Evolutionary conservation across 129 eudicot genomes (phyloP), one percentile per base, ranked within the genome.

Genomic region (Lactuca saligna): DNA sequence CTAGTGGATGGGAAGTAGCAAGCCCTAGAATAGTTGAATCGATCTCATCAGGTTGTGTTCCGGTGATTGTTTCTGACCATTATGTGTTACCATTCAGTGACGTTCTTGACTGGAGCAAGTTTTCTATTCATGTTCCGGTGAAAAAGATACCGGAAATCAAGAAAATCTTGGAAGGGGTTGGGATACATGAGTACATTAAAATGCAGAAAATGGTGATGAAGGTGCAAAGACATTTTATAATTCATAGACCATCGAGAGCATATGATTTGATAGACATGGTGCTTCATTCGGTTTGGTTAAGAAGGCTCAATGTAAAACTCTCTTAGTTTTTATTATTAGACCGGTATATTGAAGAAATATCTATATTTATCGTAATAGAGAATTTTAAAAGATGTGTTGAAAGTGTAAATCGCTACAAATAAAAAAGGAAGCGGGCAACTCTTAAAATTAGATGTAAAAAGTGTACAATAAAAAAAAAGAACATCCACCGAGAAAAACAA

Each of bases 1-100:
- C 92, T 7, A 86, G 88, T 75, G 92, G 92, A 7, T 86, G 65
- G 55, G 92, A 86, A 66, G 92, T 86, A 9, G 88, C 92, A 54
- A 86, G 92, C 68, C 92, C 92, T 8, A 78, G 92, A 68, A 56
- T 83, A 8, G 81, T 86, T 11, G 92, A 86, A 68, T 65, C 92
- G 3, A 83, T 86, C 6, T 80, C 79, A 5, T 68, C 84, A 0
- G 88, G 88, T 32, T 86, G 92, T 63, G 86, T 86, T 32, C 92
- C 92, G 39, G 92, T 86, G 56, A 80, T 86, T 17, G 66, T 86
- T 57, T 82, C 88, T 0, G 88, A 83, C 3, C 32, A 53, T 66
- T 86, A 86, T 39, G 77, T 79, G 60, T 56, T 83, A 8, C 86
- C 92, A 2, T 86, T 86, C 33, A 83, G 92, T 50, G 92, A 86